Percentiles rank a stretch among this genome's conserved stretches.
These are phyloP conservation scores for Globisporangium alternatum DNA, from an alignment of 352 stramenopile genomes.

Conservation along the genomic window DNA sequence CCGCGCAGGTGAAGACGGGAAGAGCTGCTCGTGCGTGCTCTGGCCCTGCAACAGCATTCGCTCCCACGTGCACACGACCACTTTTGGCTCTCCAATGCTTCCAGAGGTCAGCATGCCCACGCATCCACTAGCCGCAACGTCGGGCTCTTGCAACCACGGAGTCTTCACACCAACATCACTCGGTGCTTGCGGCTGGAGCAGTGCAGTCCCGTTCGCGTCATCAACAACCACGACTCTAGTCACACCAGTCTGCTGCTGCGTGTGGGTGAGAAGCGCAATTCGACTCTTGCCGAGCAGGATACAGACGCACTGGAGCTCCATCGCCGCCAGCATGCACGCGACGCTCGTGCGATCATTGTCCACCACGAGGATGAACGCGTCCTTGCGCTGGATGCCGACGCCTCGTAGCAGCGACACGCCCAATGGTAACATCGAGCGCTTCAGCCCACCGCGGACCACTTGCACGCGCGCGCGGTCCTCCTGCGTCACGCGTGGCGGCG, in stretches of 20 bases:
- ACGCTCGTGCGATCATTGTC: constrained; percentile 75
- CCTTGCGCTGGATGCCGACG: constrained; percentile 28
- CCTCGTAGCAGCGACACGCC: constrained; percentile 38
- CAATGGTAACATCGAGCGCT: constrained; percentile 39
- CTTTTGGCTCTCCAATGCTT: constrained; percentile 73
- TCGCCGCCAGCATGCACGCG: constrained; percentile 66
- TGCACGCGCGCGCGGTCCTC: constrained; percentile 22
- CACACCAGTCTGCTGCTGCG: constrained; percentile 57
- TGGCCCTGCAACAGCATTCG: constrained; percentile 76
- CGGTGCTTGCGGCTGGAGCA: constrained; percentile 15
- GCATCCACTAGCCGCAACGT: constrained; percentile 32
- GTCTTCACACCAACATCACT: not conserved
- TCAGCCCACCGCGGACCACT: constrained; percentile 44
- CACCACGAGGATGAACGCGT: constrained; percentile 67
- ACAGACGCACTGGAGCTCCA: constrained; percentile 61
- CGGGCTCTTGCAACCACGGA: constrained; percentile 35
- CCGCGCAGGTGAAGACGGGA: constrained; percentile 52
- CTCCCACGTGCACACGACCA: constrained; percentile 73
- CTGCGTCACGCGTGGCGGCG: constrained; percentile 9
- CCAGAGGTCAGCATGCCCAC: constrained; percentile 85
- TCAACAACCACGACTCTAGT: constrained; percentile 57
- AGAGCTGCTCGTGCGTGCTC: constrained; percentile 73
- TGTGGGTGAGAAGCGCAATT: constrained; percentile 39
- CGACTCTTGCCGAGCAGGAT: constrained; percentile 50
- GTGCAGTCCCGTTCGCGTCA: constrained; percentile 22